phyloP scores from a whole-genome alignment of 2,329 filamentous ascomycete genomes.

The Conoideocrella luteorostrata region DNA sequence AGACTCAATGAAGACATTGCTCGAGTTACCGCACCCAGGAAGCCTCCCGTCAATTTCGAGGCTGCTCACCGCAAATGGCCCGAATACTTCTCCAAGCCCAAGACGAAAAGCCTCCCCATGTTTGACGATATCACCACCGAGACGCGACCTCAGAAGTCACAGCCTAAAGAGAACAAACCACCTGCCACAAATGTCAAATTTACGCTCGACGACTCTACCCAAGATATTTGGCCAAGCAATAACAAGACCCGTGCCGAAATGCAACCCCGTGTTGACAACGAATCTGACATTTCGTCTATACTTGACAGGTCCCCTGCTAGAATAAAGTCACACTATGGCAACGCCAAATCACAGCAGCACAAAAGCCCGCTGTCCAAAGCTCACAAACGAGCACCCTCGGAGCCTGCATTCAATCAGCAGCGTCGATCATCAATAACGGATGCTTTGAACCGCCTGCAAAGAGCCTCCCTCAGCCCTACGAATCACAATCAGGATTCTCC shows the following conservation, averaged over 20 bases:
- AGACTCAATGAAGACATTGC: constrained; percentile 43
- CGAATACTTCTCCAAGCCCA: constrained; percentile 41
- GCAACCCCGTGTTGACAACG: constrained; percentile 48
- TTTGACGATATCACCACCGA: constrained; percentile 25
- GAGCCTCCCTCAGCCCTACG: constrained; percentile 26
- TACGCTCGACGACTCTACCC: constrained; percentile 33
- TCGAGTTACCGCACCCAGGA: constrained; percentile 32
- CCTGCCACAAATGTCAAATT: constrained; percentile 27
- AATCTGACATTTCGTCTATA: constrained; percentile 42
- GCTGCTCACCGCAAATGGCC: constrained; percentile 46
- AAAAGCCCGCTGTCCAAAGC: constrained; percentile 32
- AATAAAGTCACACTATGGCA: constrained; percentile 17
- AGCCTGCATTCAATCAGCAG: constrained; percentile 16
- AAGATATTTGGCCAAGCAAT: constrained; percentile 32
- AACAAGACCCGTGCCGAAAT: constrained; percentile 41
- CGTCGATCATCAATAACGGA: constrained; percentile 26
- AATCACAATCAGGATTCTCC: constrained; percentile 22
- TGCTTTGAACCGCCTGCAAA: constrained; percentile 29
- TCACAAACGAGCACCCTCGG: constrained; percentile 25
- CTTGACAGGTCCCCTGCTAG: constrained; percentile 33
- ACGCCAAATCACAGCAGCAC: constrained; percentile 23
- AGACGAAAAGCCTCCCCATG: constrained; percentile 20
- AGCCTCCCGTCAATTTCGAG: constrained; percentile 37
- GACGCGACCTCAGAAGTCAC: constrained; percentile 28
- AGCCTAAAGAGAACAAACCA: constrained; percentile 41